phyloP scores from a whole-genome alignment of 148 eudicot genomes.

The Chenopodium berlandieri region DNA sequence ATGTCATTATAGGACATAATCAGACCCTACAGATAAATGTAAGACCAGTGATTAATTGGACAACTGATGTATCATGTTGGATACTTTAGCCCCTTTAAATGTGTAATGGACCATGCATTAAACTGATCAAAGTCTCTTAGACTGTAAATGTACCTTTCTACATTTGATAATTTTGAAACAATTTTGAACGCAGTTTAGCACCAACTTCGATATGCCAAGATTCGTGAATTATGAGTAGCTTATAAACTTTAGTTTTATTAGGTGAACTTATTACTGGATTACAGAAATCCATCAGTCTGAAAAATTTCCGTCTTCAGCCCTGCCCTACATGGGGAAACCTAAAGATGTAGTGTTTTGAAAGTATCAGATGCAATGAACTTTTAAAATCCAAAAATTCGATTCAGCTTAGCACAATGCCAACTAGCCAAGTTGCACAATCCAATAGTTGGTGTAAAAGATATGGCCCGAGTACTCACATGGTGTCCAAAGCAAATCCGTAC shows the following conservation, averaged over 20 bases:
- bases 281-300: neutral
- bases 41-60: neutral
- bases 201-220: neutral
- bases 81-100: neutral
- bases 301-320: neutral
- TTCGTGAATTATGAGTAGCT: neutral
- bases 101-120: neutral
- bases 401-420: neutral
- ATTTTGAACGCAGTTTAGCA: neutral
- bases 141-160: neutral
- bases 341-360: neutral
- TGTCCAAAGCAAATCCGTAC: neutral
- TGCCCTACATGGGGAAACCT: neutral
- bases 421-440: neutral
- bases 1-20: constrained; percentile 9
- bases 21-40: neutral
- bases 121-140: neutral
- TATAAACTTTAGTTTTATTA: neutral
- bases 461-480: neutral
- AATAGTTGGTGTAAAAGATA: neutral
- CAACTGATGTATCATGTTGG: too few relatives aligned
- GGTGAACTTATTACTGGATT: neutral
- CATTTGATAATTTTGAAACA: neutral
- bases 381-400: neutral
- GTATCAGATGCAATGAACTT: neutral